Evolutionary conservation across 2,329 filamentous ascomycete genomes (phyloP).

Genomic region (Xylaria multiplex): DNA sequence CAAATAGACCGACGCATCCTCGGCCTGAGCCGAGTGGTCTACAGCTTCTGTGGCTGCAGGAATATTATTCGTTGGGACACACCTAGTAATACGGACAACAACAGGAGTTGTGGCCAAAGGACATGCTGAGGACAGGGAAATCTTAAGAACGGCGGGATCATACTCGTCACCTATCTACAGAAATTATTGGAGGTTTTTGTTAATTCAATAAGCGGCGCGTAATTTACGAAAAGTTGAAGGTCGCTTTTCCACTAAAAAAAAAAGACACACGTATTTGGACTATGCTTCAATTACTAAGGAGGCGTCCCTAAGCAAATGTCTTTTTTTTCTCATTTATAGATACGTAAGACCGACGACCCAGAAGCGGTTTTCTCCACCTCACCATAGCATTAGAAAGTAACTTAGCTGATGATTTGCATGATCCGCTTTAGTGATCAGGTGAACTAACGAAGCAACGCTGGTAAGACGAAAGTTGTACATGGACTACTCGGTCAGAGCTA

Average conservation of each 20-base stretch:
- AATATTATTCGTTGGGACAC: conserved; percentile 29
- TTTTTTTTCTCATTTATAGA: background rate
- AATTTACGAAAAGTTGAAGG: background rate
- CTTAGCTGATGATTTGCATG: conserved; percentile 13
- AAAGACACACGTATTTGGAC: background rate
- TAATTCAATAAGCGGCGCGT: background rate
- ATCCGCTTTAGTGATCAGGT: background rate
- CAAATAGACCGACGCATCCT: conserved; percentile 44
- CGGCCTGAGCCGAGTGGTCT: conserved; percentile 46
- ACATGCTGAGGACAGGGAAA: background rate
- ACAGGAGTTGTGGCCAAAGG: background rate
- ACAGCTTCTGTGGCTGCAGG: conserved; percentile 39
- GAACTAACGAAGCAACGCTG: background rate
- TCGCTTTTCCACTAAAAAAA: background rate
- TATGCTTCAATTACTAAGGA: background rate
- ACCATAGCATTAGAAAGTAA: too few species aligned
- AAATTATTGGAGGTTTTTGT: background rate
- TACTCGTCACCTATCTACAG: background rate
- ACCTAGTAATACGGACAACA: conserved; percentile 4
- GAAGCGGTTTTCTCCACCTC: background rate
- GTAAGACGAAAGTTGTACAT: conserved; percentile 5
- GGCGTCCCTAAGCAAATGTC: background rate
- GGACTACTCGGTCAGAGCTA: conserved; percentile 4
- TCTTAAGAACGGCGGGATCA: background rate
- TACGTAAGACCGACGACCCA: background rate